These are phyloP conservation scores for Acacia crassicarpa DNA, from an alignment of 306 rosid genomes.

Conservation along the genomic window DNA sequence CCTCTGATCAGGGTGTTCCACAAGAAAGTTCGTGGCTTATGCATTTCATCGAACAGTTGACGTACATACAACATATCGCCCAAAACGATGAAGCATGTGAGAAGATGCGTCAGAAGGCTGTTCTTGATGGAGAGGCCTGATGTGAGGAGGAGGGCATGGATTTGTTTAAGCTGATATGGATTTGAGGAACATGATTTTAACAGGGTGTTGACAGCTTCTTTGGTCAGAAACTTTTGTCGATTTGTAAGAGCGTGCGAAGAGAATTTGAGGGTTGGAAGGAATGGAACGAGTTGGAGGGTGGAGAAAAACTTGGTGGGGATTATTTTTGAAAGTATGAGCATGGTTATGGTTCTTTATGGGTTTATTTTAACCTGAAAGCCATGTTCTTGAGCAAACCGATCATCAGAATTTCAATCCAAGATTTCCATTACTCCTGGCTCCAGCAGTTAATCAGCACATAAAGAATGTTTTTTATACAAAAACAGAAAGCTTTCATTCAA, in stretches of 20 bases:
- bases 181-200: conserved; percentile 33
- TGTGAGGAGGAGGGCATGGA: conserved; percentile 37
- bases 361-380: not conserved
- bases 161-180: conserved; percentile 37
- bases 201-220: conserved; percentile 20
- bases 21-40: conserved; percentile 40
- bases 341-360: not conserved
- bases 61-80: conserved; percentile 38
- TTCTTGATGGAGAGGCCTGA: conserved; percentile 42
- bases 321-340: conserved; percentile 16
- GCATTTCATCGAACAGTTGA: conserved; percentile 40
- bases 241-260: conserved; percentile 8
- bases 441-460: not conserved
- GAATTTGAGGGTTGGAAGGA: not conserved
- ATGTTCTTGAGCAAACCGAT: not conserved
- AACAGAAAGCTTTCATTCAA: no score
- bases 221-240: conserved; percentile 4
- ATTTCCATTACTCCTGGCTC: not conserved
- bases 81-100: conserved; percentile 10
- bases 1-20: conserved; percentile 41
- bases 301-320: conserved; percentile 15
- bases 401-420: not conserved
- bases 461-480: not conserved
- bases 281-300: not conserved
- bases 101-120: conserved; percentile 39